phyloP scores from a whole-genome alignment of 169 alveolate genomes.

The Plasmodium berghei region DNA sequence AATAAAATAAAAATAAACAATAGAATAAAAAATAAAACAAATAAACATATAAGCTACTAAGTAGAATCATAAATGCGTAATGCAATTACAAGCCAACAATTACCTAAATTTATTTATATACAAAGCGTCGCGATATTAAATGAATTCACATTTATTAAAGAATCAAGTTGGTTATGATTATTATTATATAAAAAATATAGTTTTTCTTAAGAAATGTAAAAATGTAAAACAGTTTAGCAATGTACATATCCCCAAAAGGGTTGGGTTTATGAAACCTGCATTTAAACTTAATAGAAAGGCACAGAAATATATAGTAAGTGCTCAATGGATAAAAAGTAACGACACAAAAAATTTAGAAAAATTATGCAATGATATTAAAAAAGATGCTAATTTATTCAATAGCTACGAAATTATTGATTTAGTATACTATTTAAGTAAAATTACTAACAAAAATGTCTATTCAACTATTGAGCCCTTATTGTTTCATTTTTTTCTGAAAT shows the following conservation, averaged over 20 bases:
- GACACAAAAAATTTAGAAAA: constrained; percentile 59
- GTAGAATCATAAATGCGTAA: no score
- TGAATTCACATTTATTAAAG: constrained; percentile 17
- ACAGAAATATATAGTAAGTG: constrained; percentile 68
- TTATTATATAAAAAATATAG: neutral
- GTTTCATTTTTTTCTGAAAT: constrained; percentile 72
- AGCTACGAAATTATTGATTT: constrained; percentile 71
- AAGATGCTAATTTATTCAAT: constrained; percentile 63
- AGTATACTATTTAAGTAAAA: constrained; percentile 49
- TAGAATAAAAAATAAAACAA: no score
- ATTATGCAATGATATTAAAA: constrained; percentile 55
- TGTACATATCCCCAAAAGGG: constrained; percentile 61
- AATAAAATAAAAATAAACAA: no score
- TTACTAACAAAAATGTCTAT: constrained; percentile 53
- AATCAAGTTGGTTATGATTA: constrained; percentile 22
- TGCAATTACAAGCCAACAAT: neutral
- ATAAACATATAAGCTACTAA: no score
- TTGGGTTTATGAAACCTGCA: constrained; percentile 71
- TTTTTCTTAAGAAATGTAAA: constrained; percentile 5
- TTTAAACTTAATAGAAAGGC: constrained; percentile 74
- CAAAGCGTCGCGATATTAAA: constrained; percentile 1
- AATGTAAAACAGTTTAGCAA: constrained; percentile 39
- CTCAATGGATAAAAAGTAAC: constrained; percentile 68
- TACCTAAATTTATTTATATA: neutral
- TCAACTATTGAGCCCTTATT: constrained; percentile 71